A percentile compares a stretch with the other conserved stretches of the same genome.
Conservation (phyloP, 148 eudicot genomes). For the Rhododendron simsii region DNA sequence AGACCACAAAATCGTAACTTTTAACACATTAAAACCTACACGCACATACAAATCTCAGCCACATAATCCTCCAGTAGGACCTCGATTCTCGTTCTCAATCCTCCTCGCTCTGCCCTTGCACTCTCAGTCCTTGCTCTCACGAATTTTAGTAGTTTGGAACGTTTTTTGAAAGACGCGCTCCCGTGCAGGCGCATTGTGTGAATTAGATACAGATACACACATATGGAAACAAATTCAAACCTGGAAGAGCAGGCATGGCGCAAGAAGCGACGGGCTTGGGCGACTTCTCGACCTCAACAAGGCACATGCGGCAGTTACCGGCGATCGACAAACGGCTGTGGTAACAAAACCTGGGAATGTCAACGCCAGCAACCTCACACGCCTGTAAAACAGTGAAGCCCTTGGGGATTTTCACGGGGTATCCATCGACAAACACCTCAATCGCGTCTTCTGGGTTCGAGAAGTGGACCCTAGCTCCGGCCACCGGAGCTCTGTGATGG, state of each 20-base stretch:
- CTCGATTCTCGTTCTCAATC: neutral
- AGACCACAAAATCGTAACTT: too few relatives aligned
- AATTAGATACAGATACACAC: too few relatives aligned
- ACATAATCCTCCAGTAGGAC: too few relatives aligned
- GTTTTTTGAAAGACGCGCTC: neutral
- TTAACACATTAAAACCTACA: too few relatives aligned
- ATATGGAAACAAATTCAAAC: constrained; percentile 20
- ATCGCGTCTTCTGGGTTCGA: constrained; percentile 83
- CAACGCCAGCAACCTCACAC: constrained; percentile 92
- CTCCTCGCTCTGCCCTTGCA: too few relatives aligned
- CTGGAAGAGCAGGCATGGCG: constrained; percentile 98
- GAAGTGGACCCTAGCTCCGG: constrained; percentile 79
- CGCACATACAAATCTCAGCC: too few relatives aligned
- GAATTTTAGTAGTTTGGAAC: neutral
- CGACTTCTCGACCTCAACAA: constrained; percentile 95
- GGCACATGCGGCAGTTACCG: constrained; percentile 95
- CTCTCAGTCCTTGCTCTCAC: neutral
- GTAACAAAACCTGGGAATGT: constrained; percentile 86
- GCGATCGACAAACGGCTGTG: constrained; percentile 85
- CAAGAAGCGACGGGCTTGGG: constrained; percentile 99
- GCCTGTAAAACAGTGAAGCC: constrained; percentile 95
- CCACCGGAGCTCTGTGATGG: constrained; percentile 53
- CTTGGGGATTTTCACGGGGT: constrained; percentile 86
- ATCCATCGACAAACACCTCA: constrained; percentile 95
- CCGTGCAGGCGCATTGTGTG: neutral